These are phyloP conservation scores for Oryza australiensis DNA, from an alignment of 176 grass and related monocot species.

Conservation along the genomic window DNA sequence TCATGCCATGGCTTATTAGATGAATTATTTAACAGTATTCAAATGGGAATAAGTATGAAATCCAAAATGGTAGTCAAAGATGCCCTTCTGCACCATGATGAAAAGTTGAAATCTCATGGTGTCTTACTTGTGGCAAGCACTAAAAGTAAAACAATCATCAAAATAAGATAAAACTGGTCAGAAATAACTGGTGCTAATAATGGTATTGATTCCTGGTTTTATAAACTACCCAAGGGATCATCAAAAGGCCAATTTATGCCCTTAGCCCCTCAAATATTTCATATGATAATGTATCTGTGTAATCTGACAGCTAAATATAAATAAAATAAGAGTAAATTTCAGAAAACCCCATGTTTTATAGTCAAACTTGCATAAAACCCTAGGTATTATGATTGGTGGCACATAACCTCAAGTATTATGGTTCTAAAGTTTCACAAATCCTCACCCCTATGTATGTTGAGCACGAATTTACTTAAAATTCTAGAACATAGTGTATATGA, in stretches of 20 bases:
- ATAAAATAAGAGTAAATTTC: background rate
- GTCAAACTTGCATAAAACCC: too few relatives aligned
- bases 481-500: too few relatives aligned
- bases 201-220: slow-evolving; percentile 2
- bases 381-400: too few relatives aligned
- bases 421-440: too few relatives aligned
- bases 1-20: slow-evolving; percentile 4
- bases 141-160: background rate
- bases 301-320: slow-evolving; percentile 29
- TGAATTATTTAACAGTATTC: slow-evolving; percentile 9
- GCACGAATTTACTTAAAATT: too few relatives aligned
- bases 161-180: background rate
- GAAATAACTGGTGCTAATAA: slow-evolving; percentile 19
- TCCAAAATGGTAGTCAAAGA: background rate
- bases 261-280: background rate
- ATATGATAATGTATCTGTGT: slow-evolving; percentile 25
- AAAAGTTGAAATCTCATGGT: slow-evolving; percentile 14
- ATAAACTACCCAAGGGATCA: slow-evolving; percentile 9
- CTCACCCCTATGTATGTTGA: too few relatives aligned
- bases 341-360: too few relatives aligned
- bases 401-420: too few relatives aligned
- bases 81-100: background rate
- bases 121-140: slow-evolving; percentile 1
- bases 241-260: slow-evolving; percentile 4
- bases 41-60: background rate